Evolutionary conservation across 345 rosid genomes (phyloP).

Genomic region (Reutealis trisperma): DNA sequence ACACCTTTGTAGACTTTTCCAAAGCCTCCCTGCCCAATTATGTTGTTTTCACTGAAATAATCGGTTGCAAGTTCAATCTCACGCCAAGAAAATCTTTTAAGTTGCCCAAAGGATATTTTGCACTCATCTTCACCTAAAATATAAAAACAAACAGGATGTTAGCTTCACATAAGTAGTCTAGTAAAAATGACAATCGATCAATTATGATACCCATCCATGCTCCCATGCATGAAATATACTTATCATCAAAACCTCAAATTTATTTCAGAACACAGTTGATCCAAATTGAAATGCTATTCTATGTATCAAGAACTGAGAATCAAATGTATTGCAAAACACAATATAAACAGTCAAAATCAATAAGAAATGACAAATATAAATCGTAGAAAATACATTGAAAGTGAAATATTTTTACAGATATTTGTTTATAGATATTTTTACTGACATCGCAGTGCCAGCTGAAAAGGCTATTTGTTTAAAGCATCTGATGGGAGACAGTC

Average conservation of each 20-base stretch:
- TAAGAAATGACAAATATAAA: not conserved
- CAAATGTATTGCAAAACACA: not conserved
- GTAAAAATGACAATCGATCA: slow-evolving; percentile 1
- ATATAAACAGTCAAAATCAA: too few species aligned
- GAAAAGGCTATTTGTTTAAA: not conserved
- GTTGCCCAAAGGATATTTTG: slow-evolving; percentile 64
- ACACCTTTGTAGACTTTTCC: slow-evolving; percentile 89
- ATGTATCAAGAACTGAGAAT: not conserved
- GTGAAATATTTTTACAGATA: not conserved
- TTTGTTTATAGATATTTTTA: too few species aligned
- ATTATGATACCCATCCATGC: not conserved
- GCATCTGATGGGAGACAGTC: not conserved
- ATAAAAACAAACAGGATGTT: not conserved
- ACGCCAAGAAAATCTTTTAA: slow-evolving; percentile 72
- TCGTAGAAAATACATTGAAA: too few species aligned
- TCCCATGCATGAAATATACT: not conserved
- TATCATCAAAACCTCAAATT: not conserved
- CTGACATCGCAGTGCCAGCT: too few species aligned
- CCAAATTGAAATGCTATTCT: too few species aligned
- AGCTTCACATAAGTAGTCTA: not conserved
- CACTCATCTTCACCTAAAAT: slow-evolving; percentile 72
- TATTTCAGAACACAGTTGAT: not conserved
- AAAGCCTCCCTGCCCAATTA: slow-evolving; percentile 93
- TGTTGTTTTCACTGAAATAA: slow-evolving; percentile 69
- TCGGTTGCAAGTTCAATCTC: slow-evolving; percentile 82